Conservation (phyloP, 2,329 filamentous ascomycete genomes). For the Ceratocystis huliohia region DNA sequence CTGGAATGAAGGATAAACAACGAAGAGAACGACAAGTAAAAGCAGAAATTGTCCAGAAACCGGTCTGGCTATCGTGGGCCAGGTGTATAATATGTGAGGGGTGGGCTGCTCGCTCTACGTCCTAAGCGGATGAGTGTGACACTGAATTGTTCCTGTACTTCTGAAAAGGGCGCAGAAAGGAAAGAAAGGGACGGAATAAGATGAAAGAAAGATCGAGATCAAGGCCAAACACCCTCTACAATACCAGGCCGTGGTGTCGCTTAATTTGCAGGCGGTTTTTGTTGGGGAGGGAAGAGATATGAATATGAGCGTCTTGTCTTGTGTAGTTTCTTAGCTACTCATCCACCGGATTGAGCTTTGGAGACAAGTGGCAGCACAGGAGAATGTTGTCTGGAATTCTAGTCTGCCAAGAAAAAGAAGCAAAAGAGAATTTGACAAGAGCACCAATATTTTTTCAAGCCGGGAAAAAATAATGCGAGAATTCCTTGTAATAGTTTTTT, state of each 20-base stretch:
- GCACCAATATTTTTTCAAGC: background rate
- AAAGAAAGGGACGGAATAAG: too few species aligned
- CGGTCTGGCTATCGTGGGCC: too few species aligned
- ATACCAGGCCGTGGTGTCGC: too few species aligned
- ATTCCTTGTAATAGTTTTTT: background rate
- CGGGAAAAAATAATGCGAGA: background rate
- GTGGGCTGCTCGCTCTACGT: too few species aligned
- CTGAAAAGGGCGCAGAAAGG: too few species aligned
- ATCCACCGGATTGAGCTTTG: background rate
- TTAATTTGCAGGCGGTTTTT: too few species aligned
- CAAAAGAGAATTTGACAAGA: background rate
- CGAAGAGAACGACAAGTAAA: background rate
- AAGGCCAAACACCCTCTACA: too few species aligned
- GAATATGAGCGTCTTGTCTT: background rate
- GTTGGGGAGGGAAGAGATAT: background rate
- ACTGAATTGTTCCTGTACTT: too few species aligned
- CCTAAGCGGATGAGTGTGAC: too few species aligned
- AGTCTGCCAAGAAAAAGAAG: background rate
- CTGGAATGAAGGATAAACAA: too few species aligned
- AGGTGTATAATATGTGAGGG: too few species aligned
- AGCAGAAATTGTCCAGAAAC: background rate
- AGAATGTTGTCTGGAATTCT: background rate
- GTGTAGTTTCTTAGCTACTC: background rate
- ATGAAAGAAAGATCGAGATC: too few species aligned
- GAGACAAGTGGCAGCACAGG: constrained; percentile 8